These are phyloP conservation scores for Suillus hirtellus DNA, from an alignment of 768 basidiomycete genomes.

Conservation along the genomic window DNA sequence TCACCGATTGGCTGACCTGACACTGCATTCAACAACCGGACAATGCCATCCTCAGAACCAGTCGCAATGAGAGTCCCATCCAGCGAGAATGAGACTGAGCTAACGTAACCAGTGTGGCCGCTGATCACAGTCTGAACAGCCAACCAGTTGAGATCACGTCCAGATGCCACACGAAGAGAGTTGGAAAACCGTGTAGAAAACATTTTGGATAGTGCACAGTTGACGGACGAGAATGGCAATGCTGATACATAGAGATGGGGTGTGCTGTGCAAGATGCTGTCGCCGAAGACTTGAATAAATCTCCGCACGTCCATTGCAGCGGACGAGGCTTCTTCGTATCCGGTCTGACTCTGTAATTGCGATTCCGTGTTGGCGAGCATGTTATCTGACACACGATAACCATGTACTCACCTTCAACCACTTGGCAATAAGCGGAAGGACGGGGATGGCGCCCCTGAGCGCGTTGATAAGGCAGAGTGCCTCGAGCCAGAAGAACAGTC, in stretches of 20 bases:
- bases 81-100: background rate
- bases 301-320: background rate
- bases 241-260: slow-evolving; percentile 22
- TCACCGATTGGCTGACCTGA: background rate
- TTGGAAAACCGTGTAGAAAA: slow-evolving; percentile 12
- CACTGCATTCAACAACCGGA: background rate
- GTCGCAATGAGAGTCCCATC: slow-evolving; percentile 7
- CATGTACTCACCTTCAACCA: background rate
- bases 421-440: background rate
- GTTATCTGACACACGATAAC: background rate
- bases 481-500: background rate
- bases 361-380: background rate
- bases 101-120: background rate
- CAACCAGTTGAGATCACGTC: background rate
- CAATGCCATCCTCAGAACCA: background rate
- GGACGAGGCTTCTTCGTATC: background rate
- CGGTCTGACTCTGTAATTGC: background rate
- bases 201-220: slow-evolving; percentile 20
- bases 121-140: background rate
- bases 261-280: background rate
- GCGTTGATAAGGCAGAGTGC: background rate
- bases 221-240: slow-evolving; percentile 33
- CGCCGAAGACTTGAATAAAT: background rate
- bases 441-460: background rate
- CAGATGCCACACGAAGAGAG: slow-evolving; percentile 2